These are phyloP conservation scores for Aspergillus tubingensis DNA, from an alignment of 2,329 filamentous ascomycete species.

Conservation along the genomic window DNA sequence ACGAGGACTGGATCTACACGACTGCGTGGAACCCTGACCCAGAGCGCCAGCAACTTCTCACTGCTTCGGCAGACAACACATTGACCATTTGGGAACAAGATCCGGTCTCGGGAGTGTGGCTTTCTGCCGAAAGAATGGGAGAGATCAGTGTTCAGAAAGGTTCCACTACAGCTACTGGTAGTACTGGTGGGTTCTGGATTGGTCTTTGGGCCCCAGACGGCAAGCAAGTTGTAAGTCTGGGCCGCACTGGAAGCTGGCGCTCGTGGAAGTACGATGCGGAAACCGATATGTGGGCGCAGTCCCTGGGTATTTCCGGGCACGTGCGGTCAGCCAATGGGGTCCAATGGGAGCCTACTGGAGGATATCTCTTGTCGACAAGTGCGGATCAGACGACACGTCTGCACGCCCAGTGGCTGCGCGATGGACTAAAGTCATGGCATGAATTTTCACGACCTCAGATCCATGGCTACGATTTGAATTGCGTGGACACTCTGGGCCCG, in stretches of 20 bases:
- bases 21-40: constrained; percentile 67
- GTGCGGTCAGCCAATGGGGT: constrained; percentile 78
- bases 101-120: constrained; percentile 81
- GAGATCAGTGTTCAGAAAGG: constrained; percentile 95
- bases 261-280: constrained; percentile 69
- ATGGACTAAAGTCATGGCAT: constrained; percentile 70
- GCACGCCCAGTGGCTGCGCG: constrained; percentile 73
- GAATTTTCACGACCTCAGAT: constrained; percentile 96
- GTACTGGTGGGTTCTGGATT: constrained; percentile 94
- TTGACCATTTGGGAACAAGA: constrained; percentile 92
- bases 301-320: constrained; percentile 79
- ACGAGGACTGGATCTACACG: constrained; percentile 98
- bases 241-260: constrained; percentile 91
- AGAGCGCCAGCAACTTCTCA: constrained; percentile 70
- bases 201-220: constrained; percentile 87
- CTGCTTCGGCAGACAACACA: constrained; percentile 93
- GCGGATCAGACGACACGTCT: constrained; percentile 91
- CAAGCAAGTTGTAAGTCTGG: constrained; percentile 73
- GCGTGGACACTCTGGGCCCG: constrained; percentile 73
- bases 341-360: constrained; percentile 78
- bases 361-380: constrained; percentile 84
- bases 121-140: constrained; percentile 80
- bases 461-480: constrained; percentile 97
- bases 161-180: constrained; percentile 93
- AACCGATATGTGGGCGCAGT: constrained; percentile 72